phyloP scores from a whole-genome alignment of 306 rosid genomes.

The Sesbania bispinosa region DNA sequence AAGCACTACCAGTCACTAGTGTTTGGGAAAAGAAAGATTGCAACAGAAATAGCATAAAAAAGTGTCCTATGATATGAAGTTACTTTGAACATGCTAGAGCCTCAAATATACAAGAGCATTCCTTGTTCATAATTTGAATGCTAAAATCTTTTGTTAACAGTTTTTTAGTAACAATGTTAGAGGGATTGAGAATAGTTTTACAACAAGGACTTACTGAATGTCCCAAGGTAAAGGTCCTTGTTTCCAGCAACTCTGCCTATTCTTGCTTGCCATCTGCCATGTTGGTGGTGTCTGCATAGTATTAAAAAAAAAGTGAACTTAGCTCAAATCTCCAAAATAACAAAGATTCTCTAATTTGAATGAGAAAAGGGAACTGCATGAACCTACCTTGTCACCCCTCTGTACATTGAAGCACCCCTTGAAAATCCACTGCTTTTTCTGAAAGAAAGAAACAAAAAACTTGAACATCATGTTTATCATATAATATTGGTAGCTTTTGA shows the following conservation, averaged over 20 bases:
- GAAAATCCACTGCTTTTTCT: conserved; percentile 99
- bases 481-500: neutral
- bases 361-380: neutral
- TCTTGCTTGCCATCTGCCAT: conserved; percentile 99
- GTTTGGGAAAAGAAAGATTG: conserved; percentile 30
- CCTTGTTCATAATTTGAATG: neutral
- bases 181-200: neutral
- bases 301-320: neutral
- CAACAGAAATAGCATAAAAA: conserved; percentile 27
- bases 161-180: neutral
- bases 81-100: neutral
- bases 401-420: conserved; percentile 91
- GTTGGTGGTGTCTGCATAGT: conserved; percentile 83
- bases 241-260: conserved; percentile 99
- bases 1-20: conserved; percentile 33
- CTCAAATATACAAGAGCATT: neutral
- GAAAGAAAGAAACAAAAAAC: conserved; percentile 24
- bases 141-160: neutral
- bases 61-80: neutral
- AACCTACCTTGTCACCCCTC: conserved; percentile 99
- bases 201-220: conserved; percentile 65
- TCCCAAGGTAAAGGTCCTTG: conserved; percentile 97
- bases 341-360: too few relatives aligned
- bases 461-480: neutral
- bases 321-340: neutral